Base-by-base conservation (phyloP, 2,329 filamentous ascomycete species). In the Ascochyta clinopodiicola region DNA sequence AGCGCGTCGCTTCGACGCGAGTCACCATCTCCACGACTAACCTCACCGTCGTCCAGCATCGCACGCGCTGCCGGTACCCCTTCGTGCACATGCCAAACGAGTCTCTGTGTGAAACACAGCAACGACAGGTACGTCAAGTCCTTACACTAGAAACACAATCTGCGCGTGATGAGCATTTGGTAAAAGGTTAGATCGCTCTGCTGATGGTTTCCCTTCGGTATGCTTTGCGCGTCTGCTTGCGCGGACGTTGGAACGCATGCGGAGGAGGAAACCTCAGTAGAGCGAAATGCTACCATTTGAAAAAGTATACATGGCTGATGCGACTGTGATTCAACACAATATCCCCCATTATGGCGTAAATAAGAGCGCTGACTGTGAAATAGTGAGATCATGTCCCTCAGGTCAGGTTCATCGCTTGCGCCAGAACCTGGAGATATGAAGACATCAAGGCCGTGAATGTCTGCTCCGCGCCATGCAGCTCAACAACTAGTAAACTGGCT, bases 101-200 rank as follows among this genome's bases (percentile, higher is more conserved):
- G 9, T 12, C 2, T 40, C n/a, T 21, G 13, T 34, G 6, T 27
- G 10, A 3, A 27, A 13, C 10, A 13, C 10, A 12, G 21, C 29
- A 12, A 29, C 12, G 12, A 32, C 5, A 29, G 37, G 52, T 56
- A 56, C 12, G 52, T 46, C 12, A 24, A 39, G 15, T 25, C 6
- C 34, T 31, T 9, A 12, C 10, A 6, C 17, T 17, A 17, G 10
- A 25, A 6, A 25, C 19, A 46, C 22, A 38, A 9, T 22, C 13
- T 6, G 21, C 42, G 44, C 44, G 62, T 65, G 65, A 70, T 70
- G 69, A 71, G 37, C 52, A 56, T 57, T 50, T 70, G 69, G 68
- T 71, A 71, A 72, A 72, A 72, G 70, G 69, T 69, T 65, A 70
- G 63, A 72, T 68, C 57, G 67, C 61, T 31, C 35, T 50, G 56